A percentile compares a stretch with the other conserved stretches of the same genome.
These are phyloP conservation scores for Stagonosporopsis rhizophila DNA, from an alignment of 2,329 filamentous ascomycete species.

Conservation along the genomic window DNA sequence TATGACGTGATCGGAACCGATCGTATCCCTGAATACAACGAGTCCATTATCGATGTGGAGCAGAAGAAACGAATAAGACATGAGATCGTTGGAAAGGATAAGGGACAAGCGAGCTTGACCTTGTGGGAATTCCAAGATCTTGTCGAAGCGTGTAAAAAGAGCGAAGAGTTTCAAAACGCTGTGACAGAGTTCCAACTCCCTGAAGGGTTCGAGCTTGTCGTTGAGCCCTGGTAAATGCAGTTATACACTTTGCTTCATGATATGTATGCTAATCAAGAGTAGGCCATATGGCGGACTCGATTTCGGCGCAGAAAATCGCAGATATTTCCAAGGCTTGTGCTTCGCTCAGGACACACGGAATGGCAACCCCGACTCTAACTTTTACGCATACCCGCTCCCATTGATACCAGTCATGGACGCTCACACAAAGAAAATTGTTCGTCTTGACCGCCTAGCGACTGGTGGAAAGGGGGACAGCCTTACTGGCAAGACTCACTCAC, in stretches of 20 bases:
- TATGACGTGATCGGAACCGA: constrained; percentile 64
- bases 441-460: constrained; percentile 47
- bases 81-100: constrained; percentile 56
- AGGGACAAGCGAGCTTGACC: constrained; percentile 56
- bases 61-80: constrained; percentile 52
- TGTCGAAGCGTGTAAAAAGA: constrained; percentile 58
- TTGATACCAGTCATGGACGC: constrained; percentile 49
- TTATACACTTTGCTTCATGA: background rate
- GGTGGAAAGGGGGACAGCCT: constrained; percentile 48
- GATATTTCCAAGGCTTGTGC: constrained; percentile 63
- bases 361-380: constrained; percentile 54
- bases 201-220: constrained; percentile 62
- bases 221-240: constrained; percentile 57
- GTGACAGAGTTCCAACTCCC: constrained; percentile 61
- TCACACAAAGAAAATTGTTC: constrained; percentile 44
- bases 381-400: constrained; percentile 51
- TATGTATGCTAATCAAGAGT: constrained; percentile 2
- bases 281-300: constrained; percentile 63
- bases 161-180: constrained; percentile 60
- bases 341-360: constrained; percentile 58
- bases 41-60: constrained; percentile 60
- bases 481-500: constrained; percentile 49
- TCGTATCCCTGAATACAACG: constrained; percentile 61
- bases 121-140: constrained; percentile 50
- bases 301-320: constrained; percentile 53